Base-by-base conservation (phyloP, 352 stramenopile species). In the Phytophthora multivora region DNA sequence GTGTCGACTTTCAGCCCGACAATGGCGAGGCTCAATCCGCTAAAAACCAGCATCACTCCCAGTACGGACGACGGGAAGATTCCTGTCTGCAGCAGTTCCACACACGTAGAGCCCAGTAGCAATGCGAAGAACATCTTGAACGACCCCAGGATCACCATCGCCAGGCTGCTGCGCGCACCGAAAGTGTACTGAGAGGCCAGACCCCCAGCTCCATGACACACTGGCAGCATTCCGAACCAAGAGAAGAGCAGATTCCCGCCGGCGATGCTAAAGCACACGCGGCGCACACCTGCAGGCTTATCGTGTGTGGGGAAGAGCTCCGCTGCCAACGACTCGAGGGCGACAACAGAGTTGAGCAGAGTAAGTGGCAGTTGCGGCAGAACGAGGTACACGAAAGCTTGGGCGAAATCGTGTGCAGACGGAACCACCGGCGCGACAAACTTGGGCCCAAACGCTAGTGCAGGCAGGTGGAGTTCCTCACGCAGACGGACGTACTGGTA, bases 151-250 rank as follows among this genome's bases (percentile, higher is more conserved):
- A 98, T 83, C 1, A 95, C 71, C 68, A 98, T 95, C 10, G 91
- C 83, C 16, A 97, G 76, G 58, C 90, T 96, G 64, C 88, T 94
- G 35, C 90, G 79, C 2, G 95, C 95, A 15, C 95, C 95, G 41
- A 98, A 97, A 26, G 87, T 72, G 77, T 97, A 86, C 69, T 98
- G 94, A 26, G 89, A 95, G 7, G 93, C 93, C 43, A 98, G 76
- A 11, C 94, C 94, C 15, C 94, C 94, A 8, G 93, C 90, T 28
- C 94, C 94, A 66, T 98, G 94, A 69, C 94, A 98, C 62, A 96
- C 91, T 4, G 94, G 93, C 73, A 98, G 90, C 65, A 86, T 88
- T 9, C 94, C 94, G 49, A 98, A 89, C 70, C 88, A 96, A 47
- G 80, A 83, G 33, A 97, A 86, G 2, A 97, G 48, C 8, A 97